These are phyloP conservation scores for Scytalidium lignicola DNA, from an alignment of 2,329 filamentous ascomycete genomes.

Conservation along the genomic window DNA sequence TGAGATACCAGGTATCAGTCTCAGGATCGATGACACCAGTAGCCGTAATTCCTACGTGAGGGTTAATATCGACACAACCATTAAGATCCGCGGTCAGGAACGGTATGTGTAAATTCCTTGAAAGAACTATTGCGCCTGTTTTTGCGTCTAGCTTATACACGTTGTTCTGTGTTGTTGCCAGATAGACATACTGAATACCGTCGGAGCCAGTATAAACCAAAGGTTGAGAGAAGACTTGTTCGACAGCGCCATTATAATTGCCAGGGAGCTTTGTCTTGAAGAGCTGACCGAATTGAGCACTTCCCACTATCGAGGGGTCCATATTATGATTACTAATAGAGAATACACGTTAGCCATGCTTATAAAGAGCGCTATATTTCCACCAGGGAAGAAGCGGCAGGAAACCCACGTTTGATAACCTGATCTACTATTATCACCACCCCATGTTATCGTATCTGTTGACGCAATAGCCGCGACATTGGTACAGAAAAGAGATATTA, in stretches of 20 bases:
- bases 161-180: conserved; percentile 54
- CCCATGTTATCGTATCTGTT: conserved; percentile 46
- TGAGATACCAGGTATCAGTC: conserved; percentile 45
- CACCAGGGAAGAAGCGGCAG: background rate
- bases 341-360: conserved; percentile 2
- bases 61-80: conserved; percentile 43
- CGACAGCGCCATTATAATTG: conserved; percentile 41
- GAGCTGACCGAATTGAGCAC: conserved; percentile 48
- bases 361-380: conserved; percentile 1
- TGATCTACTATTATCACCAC: conserved; percentile 48
- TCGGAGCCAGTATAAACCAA: conserved; percentile 45
- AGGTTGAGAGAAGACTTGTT: conserved; percentile 49
- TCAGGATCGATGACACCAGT: conserved; percentile 46
- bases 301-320: conserved; percentile 53
- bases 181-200: conserved; percentile 46
- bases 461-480: conserved; percentile 18
- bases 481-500: conserved; percentile 14
- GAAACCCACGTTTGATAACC: conserved; percentile 47
- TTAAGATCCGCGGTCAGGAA: conserved; percentile 41
- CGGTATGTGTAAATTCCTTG: conserved; percentile 42
- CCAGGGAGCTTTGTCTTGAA: conserved; percentile 49
- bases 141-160: conserved; percentile 51
- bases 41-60: conserved; percentile 40
- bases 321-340: conserved; percentile 51
- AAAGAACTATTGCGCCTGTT: conserved; percentile 45